These are phyloP conservation scores for Anisodus tanguticus DNA, from an alignment of 257 asterid species.

Conservation along the genomic window DNA sequence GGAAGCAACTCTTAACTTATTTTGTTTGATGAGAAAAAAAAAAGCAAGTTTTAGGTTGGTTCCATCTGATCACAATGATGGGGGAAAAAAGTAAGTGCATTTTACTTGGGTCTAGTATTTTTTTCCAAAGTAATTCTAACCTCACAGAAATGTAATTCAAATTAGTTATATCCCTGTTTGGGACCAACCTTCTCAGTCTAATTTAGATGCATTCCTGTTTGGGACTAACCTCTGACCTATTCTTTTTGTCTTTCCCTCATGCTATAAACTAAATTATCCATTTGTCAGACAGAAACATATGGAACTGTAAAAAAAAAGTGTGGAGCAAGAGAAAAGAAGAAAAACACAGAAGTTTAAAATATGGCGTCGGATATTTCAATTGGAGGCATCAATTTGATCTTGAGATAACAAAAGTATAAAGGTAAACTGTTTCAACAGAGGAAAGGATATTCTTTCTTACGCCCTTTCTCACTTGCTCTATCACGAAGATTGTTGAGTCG, in stretches of 20 bases:
- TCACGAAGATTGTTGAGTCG: conserved; percentile 50
- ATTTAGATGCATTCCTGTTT: conserved; percentile 7
- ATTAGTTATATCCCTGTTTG: background rate
- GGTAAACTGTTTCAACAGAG: conserved; percentile 25
- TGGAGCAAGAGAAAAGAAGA: conserved; percentile 8
- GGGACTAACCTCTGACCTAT: conserved; percentile 18
- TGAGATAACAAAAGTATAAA: background rate
- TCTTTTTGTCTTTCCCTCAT: background rate
- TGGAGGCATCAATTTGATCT: background rate
- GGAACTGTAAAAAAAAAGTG: background rate
- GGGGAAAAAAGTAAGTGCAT: background rate
- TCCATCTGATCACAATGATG: conserved; percentile 4
- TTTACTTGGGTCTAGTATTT: background rate
- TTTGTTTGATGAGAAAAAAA: too few relatives aligned
- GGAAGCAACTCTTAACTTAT: conserved; percentile 1
- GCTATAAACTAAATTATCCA: background rate
- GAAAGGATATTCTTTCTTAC: conserved; percentile 40
- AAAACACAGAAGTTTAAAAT: background rate
- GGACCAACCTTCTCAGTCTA: conserved; percentile 10
- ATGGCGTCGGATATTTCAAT: background rate
- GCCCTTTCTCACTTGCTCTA: conserved; percentile 52
- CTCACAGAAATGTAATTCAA: conserved; percentile 20
- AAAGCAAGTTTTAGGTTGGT: too few relatives aligned
- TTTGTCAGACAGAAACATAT: background rate
- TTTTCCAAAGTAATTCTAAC: background rate